Evolutionary conservation across 1,284 basidiomycete species (phyloP), one percentile per base, ranked within the genome.

Genomic region (Mycosarcoma mackinlayi): DNA sequence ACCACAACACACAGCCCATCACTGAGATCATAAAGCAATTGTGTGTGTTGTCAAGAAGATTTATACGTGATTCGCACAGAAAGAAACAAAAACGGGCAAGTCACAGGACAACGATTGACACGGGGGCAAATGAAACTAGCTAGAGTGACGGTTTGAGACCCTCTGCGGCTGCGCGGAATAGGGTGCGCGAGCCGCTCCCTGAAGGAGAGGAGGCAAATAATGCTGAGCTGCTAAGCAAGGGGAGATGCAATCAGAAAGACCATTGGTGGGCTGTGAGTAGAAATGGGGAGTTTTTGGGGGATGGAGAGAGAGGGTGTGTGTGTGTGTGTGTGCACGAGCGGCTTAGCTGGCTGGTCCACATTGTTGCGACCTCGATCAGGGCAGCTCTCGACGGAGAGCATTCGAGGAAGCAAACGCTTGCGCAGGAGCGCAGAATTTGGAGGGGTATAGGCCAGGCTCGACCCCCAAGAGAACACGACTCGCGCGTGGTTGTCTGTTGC

Each of bases 371-470:
- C 33, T 37, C 45, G 45, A 16, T 30, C 21, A 47, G 23, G 4
- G 34, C 33, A 44, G 18, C 28, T 28, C 16, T 9, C 10, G 10
- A 13, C 21, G 24, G 25, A 10, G 39, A 41, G 39, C 39, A 19
- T 41, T 8, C 39, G 24, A 41, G 23, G 23, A 24, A 14, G 24
- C 10, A 13, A 25, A 24, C 30, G 11, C 25, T 4, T 6, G 14
- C 19, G 16, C 16, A 10, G 4, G 19, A 34, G 23, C 31, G 44
- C 7, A 30, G 21, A 24, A 27, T 21, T 44, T 11, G 41, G 35
- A 27, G 38, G 61, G 61, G 61, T 63, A 63, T 63, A 63, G 42
- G 46, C 48, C 61, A 52, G 40, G 44, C n/a, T 21, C 19, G 23
- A 23, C 39, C 33, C 38, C 28, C 31, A 18, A 18, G 16, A 18